Percentiles rank a stretch among this genome's conserved stretches.
Conservation (phyloP, 306 rosid species). For the Astragalus membranaceus region DNA sequence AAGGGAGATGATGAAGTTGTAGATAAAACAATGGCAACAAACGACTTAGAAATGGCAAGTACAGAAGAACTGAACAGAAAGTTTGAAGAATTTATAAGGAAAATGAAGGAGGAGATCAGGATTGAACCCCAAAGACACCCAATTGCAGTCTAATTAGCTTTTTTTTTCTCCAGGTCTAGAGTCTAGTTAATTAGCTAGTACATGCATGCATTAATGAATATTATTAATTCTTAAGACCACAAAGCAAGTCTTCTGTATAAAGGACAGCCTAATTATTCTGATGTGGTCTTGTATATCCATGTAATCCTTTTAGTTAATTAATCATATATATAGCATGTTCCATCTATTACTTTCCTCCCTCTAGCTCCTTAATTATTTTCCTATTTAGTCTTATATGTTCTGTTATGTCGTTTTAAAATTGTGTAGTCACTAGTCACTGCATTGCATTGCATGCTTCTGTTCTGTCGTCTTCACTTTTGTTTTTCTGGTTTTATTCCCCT, state of each 20-base stretch:
- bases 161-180: no score
- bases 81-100: slow-evolving; percentile 62
- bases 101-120: slow-evolving; percentile 38
- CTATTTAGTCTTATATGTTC: neutral
- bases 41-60: slow-evolving; percentile 23
- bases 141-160: slow-evolving; percentile 25
- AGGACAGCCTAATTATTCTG: no score
- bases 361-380: neutral
- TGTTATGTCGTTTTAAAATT: slow-evolving; percentile 15
- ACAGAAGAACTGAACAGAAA: slow-evolving; percentile 60
- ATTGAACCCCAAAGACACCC: slow-evolving; percentile 33
- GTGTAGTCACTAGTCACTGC: neutral
- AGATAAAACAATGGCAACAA: neutral
- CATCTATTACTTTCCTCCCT: no score
- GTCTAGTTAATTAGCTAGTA: no score
- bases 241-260: neutral
- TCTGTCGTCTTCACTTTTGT: neutral
- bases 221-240: neutral
- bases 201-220: neutral
- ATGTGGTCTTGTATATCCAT: no score
- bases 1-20: neutral
- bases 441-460: neutral
- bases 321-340: no score
- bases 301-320: no score
- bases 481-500: neutral